Evolutionary conservation across 208 protist genomes (phyloP).

Genomic region (Trypanosoma conorhini): DNA sequence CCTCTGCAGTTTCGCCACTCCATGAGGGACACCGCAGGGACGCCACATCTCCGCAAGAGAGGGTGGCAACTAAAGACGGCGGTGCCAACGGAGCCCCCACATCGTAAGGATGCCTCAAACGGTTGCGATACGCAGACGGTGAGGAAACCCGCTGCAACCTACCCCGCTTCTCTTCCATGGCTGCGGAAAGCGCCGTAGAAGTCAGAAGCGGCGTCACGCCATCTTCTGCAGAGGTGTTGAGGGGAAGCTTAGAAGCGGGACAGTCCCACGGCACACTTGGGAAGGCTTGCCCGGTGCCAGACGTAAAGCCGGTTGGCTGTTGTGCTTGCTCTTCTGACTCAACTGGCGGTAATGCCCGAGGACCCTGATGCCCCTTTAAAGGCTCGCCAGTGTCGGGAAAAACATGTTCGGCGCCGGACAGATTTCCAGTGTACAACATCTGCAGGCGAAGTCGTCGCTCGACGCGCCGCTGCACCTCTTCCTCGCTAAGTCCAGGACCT

Average conservation of each 20-base stretch:
- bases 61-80: not conserved
- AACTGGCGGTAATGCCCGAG: not conserved
- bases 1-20: not conserved
- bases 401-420: not conserved
- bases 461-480: slow-evolving; percentile 24
- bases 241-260: not conserved
- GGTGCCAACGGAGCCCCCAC: slow-evolving; percentile 14
- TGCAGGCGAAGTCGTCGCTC: slow-evolving; percentile 38
- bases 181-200: not conserved
- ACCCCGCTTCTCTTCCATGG: not conserved
- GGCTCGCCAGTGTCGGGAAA: not conserved
- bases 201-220: not conserved
- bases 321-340: slow-evolving; percentile 7
- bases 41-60: not conserved
- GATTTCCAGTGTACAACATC: slow-evolving; percentile 37
- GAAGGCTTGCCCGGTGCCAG: not conserved
- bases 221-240: not conserved
- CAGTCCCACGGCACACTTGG: slow-evolving; percentile 30
- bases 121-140: not conserved
- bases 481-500: not conserved
- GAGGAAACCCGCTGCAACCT: not conserved
- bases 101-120: slow-evolving; percentile 19
- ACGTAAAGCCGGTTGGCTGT: not conserved
- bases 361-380: slow-evolving; percentile 1
- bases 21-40: not conserved